These are phyloP conservation scores for Penicillium sp. DNA, from an alignment of 2,329 filamentous ascomycete species.

Conservation along the genomic window DNA sequence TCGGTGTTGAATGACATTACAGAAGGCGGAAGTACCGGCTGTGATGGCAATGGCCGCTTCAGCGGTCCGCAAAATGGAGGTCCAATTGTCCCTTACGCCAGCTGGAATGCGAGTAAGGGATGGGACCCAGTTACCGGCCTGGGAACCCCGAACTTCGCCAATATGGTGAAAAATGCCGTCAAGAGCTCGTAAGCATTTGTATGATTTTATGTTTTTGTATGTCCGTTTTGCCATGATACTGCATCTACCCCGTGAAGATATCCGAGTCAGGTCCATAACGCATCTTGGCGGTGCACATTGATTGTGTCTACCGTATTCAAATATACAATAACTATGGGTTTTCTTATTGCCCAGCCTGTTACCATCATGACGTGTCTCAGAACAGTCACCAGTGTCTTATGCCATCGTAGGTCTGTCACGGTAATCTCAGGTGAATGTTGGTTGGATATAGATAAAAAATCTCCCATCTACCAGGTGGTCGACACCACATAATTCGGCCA, in stretches of 20 bases:
- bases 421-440: no score
- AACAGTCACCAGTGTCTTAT: no score
- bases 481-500: no score
- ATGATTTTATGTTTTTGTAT: background rate
- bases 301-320: slow-evolving; percentile 5
- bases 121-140: slow-evolving; percentile 58
- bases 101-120: slow-evolving; percentile 56
- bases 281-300: slow-evolving; percentile 8
- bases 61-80: slow-evolving; percentile 42
- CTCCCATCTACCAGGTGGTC: no score
- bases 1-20: slow-evolving; percentile 54
- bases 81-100: slow-evolving; percentile 50
- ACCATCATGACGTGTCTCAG: background rate
- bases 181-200: slow-evolving; percentile 3
- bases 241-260: background rate
- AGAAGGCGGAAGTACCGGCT: slow-evolving; percentile 52
- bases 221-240: background rate
- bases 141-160: slow-evolving; percentile 40
- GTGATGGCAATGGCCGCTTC: slow-evolving; percentile 49
- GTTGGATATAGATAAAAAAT: no score
- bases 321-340: slow-evolving; percentile 7
- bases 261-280: background rate
- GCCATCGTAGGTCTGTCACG: no score
- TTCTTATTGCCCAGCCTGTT: background rate
- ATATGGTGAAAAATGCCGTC: slow-evolving; percentile 23